Conservation (phyloP, 352 stramenopile genomes). For the Pythium periplocum region DNA sequence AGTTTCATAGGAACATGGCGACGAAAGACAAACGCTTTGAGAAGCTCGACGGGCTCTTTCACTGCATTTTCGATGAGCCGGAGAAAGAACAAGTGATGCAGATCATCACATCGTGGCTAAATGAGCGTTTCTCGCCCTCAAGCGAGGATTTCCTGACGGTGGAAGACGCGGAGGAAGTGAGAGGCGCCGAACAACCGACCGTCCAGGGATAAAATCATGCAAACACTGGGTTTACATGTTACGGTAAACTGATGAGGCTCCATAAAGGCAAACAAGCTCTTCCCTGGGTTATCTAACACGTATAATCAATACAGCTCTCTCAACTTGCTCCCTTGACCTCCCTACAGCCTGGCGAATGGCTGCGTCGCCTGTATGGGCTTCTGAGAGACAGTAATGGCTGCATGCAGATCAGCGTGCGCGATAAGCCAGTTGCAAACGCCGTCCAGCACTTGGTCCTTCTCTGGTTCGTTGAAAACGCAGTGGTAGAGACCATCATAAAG, state of each 20-base stretch:
- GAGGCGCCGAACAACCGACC: no score
- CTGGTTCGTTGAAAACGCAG: slow-evolving; percentile 59
- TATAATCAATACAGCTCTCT: no score
- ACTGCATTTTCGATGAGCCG: slow-evolving; percentile 62
- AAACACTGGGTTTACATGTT: no score
- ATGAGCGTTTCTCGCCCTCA: slow-evolving; percentile 6
- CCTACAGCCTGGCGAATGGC: no score
- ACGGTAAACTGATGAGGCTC: no score
- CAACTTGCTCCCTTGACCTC: no score
- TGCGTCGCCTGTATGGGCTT: slow-evolving; percentile 1
- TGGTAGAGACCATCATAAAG: slow-evolving; percentile 55
- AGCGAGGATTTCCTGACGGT: no score
- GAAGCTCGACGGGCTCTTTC: slow-evolving; percentile 49
- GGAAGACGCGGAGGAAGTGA: no score
- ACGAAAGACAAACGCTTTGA: slow-evolving; percentile 61
- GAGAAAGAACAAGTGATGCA: slow-evolving; percentile 51
- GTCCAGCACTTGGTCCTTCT: slow-evolving; percentile 45
- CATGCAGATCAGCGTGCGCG: slow-evolving; percentile 2
- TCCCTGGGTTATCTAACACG: no score
- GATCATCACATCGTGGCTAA: slow-evolving; percentile 35
- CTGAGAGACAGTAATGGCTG: slow-evolving; percentile 3
- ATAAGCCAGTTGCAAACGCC: slow-evolving; percentile 34
- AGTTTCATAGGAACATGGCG: slow-evolving; percentile 34
- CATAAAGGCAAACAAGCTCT: no score
- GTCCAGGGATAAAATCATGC: no score